Percentiles rank a stretch among this genome's conserved stretches.
phyloP scores from a whole-genome alignment of 2,329 filamentous ascomycete species.

The Hymenoscyphus infarciens region DNA sequence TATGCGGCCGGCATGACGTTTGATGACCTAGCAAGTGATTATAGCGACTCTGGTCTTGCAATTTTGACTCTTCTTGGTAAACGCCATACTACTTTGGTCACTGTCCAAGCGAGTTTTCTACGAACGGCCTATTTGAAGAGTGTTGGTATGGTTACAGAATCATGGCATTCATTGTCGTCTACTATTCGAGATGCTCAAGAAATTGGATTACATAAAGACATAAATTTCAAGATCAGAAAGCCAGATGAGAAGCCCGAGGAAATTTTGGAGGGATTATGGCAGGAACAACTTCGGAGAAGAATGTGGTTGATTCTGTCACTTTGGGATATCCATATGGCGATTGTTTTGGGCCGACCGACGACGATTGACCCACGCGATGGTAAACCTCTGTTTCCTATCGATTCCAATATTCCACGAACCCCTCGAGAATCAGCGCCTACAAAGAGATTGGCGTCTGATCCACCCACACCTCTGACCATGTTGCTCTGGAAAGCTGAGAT shows the following conservation, averaged over 20 bases:
- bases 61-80: conserved; percentile 55
- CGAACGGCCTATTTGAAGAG: conserved; percentile 57
- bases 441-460: conserved; percentile 43
- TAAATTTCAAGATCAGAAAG: conserved; percentile 45
- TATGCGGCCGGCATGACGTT: conserved; percentile 57
- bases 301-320: conserved; percentile 53
- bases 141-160: conserved; percentile 55
- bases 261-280: conserved; percentile 55
- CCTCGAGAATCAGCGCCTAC: conserved; percentile 47
- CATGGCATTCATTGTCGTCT: conserved; percentile 44
- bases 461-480: conserved; percentile 54
- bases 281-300: conserved; percentile 51
- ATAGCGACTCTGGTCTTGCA: conserved; percentile 54
- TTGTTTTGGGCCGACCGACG: conserved; percentile 38
- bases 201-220: conserved; percentile 54
- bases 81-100: conserved; percentile 51
- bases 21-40: conserved; percentile 57
- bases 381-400: conserved; percentile 50
- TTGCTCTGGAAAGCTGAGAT: conserved; percentile 49
- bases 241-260: conserved; percentile 43
- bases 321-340: conserved; percentile 40
- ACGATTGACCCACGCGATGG: conserved; percentile 49
- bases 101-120: conserved; percentile 55
- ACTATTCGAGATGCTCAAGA: conserved; percentile 61
- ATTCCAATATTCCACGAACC: conserved; percentile 47